Base-by-base conservation (phyloP, 768 basidiomycete species). In the Boletus sp. region DNA sequence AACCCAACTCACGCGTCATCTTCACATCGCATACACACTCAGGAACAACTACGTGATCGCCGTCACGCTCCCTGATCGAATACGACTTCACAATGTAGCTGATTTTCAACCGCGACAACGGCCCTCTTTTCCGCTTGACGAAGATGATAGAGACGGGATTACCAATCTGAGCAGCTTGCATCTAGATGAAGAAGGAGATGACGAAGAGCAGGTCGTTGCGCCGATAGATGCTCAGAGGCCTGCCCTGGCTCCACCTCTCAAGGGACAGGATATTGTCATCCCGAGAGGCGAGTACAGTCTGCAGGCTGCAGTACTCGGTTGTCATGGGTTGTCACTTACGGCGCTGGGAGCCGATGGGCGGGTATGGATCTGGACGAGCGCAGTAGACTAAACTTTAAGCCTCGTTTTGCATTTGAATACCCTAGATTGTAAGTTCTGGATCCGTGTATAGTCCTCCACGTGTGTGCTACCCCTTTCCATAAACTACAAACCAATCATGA, bases 21-120 rank as follows among this genome's bases (percentile, higher is more conserved):
- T 83, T 33, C 74, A 79, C 48, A 54, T 84, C 14, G 79, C 74
- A 53, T 74, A 79, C 37, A 76, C 78, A 3, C 68, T 71, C 17
- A 72, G 61, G 17, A 78, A 82, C 57, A 81, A 85, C 59, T 85
- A 84, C n/a, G 63, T 88, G 42, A 67, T 84, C 32, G 68, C 81
- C 6, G 65, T 80, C 59, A 77, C 84, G 0, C 67, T 73, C 17
- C 74, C 74, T 12, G 73, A 70, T 39, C 64, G 62, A 2, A 67
- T 86, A 56, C 75, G 65, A 35, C 65, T 85, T 15, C 65, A 80
- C 61, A 85, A 82, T 45, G 67, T 82, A 28, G 67, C 74, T 14
- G 73, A 77, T 49, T 76, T 87, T 59, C 64, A 69, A 24, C 75
- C 83, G 3, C 74, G 81, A 40, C 64, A 67, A 45, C 73, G 71